A percentile compares a stretch with the other conserved stretches of the same genome.
Conservation (phyloP, 441 rosid genomes). For the Arabidopsis hybrid region DNA sequence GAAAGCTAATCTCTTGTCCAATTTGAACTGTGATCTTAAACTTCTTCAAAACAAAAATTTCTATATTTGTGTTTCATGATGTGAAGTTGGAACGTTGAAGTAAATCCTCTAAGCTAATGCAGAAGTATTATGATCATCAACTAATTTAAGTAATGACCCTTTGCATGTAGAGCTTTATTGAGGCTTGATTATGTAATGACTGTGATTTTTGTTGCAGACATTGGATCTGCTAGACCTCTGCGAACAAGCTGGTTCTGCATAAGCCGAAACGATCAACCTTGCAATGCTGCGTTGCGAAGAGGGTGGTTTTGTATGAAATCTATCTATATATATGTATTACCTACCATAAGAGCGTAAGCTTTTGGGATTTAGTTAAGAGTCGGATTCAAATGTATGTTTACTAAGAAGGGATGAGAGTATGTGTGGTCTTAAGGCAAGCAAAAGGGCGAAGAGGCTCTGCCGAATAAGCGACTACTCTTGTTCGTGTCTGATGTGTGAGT, state of each 20-base stretch:
- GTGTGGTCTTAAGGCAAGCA: slow-evolving; percentile 32
- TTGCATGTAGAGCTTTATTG: not conserved
- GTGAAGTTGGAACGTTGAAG: not conserved
- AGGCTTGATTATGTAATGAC: slow-evolving; percentile 10
- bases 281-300: slow-evolving; percentile 33
- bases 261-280: slow-evolving; percentile 40
- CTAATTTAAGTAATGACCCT: not conserved
- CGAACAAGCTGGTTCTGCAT: slow-evolving; percentile 80
- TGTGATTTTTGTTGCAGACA: slow-evolving; percentile 64
- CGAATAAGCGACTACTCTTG: slow-evolving; percentile 36
- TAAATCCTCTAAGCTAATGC: not conserved
- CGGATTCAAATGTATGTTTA: slow-evolving; percentile 40
- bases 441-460: slow-evolving; percentile 43
- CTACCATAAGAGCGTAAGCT: slow-evolving; percentile 50
- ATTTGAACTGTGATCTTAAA: not conserved
- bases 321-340: slow-evolving; percentile 38
- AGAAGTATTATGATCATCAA: not conserved
- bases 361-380: slow-evolving; percentile 43
- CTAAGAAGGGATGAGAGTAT: slow-evolving; percentile 30
- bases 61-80: not conserved
- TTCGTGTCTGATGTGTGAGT: slow-evolving; percentile 39
- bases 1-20: not conserved
- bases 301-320: slow-evolving; percentile 27
- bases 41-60: slow-evolving; percentile 1
- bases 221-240: slow-evolving; percentile 88